Evolutionary conservation across 2,329 filamentous ascomycete genomes (phyloP), one percentile per base, ranked within the genome.

Genomic region (Rachicladosporium sp.): DNA sequence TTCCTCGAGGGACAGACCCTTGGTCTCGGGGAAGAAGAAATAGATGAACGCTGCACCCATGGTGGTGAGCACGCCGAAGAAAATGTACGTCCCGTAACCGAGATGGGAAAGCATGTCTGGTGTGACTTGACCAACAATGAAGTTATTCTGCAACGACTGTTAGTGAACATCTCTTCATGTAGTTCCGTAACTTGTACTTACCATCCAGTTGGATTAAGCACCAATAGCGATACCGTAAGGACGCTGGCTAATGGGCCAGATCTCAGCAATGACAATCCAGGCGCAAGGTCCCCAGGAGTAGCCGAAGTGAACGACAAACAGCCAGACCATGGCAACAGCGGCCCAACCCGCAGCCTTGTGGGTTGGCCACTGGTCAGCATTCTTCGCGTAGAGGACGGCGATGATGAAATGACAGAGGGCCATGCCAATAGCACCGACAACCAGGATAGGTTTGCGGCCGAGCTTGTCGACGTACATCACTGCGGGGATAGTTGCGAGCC

Each of bases 251-350:
- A 85, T 61, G 0, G 81, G 82, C 76, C 78, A 87, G 32, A 87
- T 75, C 59, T 86, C 82, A 2, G 79, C 74, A 1, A 84, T 71
- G 40, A 87, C 68, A 31, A 57, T 53, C 82, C 82, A 86, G 0
- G 77, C 73, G 50, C 76, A 80, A 2, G 80, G 81, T 0, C 80
- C 79, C 81, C 81, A 87, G 0, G 72, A 77, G 55, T 83, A 85
- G 23, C 78, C 82, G 51, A 87, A 87, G 58, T 82, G 73, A 23
- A 83, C 65, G 21, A 83, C 76, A 47, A 82, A 86, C 0, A 87
- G 66, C 80, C 81, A 86, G 6, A 82, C 75, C 73, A 82, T 80
- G 38, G 57, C 67, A 4, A 74, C 78, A 0, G 79, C 72, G 4
- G 65, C 81, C 82, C 82, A 87, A 1, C 81, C 81, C 0, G 79